A percentile compares a stretch with the other conserved stretches of the same genome.
Conservation (phyloP, 768 basidiomycete species). For the Leccinum uliginosum region DNA sequence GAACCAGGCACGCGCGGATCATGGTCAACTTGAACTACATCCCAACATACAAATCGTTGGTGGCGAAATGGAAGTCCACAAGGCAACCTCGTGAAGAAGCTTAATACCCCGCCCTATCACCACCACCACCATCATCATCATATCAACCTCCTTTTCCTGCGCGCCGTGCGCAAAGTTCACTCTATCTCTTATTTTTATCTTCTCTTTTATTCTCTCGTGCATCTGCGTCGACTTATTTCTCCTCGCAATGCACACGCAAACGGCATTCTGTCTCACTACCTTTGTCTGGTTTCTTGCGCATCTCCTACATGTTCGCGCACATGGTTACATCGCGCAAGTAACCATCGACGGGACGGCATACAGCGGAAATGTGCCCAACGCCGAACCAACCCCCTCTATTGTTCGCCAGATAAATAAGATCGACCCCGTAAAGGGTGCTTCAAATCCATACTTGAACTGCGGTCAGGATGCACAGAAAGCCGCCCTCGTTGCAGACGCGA, state of each 20-base stretch:
- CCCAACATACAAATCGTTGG: neutral
- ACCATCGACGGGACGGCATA: slow-evolving; percentile 42
- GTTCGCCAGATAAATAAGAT: slow-evolving; percentile 43
- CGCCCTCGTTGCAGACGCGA: slow-evolving; percentile 46
- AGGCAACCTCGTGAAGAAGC: slow-evolving; percentile 16
- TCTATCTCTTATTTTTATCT: neutral
- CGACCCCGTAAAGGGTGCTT: slow-evolving; percentile 52
- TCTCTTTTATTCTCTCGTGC: neutral
- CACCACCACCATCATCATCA: neutral
- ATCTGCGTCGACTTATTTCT: neutral
- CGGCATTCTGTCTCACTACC: neutral
- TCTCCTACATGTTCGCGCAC: slow-evolving; percentile 31
- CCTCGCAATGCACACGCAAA: neutral
- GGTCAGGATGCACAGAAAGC: slow-evolving; percentile 52
- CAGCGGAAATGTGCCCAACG: slow-evolving; percentile 40
- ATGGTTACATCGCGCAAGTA: slow-evolving; percentile 42
- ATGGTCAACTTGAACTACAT: no score
- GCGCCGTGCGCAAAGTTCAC: slow-evolving; percentile 4
- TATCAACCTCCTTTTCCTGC: neutral
- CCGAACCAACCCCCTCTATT: slow-evolving; percentile 35
- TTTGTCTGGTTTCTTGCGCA: slow-evolving; percentile 10
- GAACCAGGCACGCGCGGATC: neutral
- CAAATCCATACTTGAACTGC: slow-evolving; percentile 55
- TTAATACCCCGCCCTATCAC: slow-evolving; percentile 17
- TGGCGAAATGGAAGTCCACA: slow-evolving; percentile 10